Evolutionary conservation across 768 basidiomycete genomes (phyloP).

Genomic region (Fomitopsis serialis): DNA sequence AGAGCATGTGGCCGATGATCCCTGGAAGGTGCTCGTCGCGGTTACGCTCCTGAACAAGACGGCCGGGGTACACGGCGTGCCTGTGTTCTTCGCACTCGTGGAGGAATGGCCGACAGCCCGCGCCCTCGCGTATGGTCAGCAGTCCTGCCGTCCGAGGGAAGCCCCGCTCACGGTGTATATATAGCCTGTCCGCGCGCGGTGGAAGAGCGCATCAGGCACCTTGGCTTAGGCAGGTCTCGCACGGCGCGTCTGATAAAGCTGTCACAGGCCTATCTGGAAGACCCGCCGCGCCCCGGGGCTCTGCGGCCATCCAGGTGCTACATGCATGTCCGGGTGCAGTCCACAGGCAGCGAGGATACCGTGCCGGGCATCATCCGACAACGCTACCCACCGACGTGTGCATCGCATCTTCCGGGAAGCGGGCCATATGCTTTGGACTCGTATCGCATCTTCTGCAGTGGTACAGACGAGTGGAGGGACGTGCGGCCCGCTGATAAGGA

Average conservation of each 20-base stretch:
- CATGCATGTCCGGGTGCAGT: neutral
- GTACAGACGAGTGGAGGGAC: conserved; percentile 49
- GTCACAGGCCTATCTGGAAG: conserved; percentile 1
- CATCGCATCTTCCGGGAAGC: conserved; percentile 58
- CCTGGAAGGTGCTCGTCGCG: conserved; percentile 68
- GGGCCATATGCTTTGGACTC: conserved; percentile 74
- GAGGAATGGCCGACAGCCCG: conserved; percentile 53
- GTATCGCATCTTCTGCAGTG: conserved; percentile 61
- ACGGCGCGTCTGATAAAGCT: conserved; percentile 1
- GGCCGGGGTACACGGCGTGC: conserved; percentile 54
- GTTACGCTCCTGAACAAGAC: conserved; percentile 70
- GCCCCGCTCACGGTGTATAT: neutral
- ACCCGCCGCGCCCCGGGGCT: neutral
- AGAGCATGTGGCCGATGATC: conserved; percentile 50
- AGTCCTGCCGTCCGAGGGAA: neutral
- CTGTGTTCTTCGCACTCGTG: conserved; percentile 57
- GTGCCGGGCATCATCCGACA: conserved; percentile 15
- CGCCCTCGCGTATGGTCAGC: conserved; percentile 49
- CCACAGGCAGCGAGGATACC: conserved; percentile 17
- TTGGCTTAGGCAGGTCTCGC: conserved; percentile 3
- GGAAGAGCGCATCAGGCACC: conserved; percentile 1
- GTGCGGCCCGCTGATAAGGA: conserved; percentile 69
- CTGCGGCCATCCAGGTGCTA: conserved; percentile 2
- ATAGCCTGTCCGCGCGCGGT: neutral
- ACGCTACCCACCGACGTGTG: conserved; percentile 41